Evolutionary conservation across 169 alveolate genomes (phyloP), one percentile per base, ranked within the genome.

Genomic region (Eimeria maxima): DNA sequence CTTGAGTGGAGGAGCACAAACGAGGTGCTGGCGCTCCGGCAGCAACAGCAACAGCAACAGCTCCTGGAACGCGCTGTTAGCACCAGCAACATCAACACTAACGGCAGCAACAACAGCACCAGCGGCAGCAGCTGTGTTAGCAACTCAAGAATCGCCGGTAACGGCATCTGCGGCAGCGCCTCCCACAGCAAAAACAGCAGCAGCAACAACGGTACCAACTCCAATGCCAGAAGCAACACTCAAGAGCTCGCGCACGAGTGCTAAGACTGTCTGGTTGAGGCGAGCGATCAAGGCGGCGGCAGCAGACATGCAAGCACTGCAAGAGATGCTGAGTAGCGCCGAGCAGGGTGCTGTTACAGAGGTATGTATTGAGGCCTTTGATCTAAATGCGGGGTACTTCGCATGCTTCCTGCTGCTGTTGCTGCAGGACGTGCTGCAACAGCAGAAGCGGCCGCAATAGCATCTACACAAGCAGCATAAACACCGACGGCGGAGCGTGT

Each of bases 191-290:
- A 33, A 29, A 78, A 47, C 67, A 45, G 67, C 57, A 47, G 90
- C 24, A n/a, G 67, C 57, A 45, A 67, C 65, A 47, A 33, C 29
- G 38, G 29, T 63, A 47, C n/a, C 57, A 47, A 33, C 60, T 42
- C 18, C 87, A 50, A 20, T 42, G 0, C 8, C 90, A 18, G 71
- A 69, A n/a, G 90, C 71, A 80, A 47, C 47, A 45, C 29, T 27
- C 42, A 29, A 47, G 22, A 13, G 47, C 24, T 69, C 78, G 4
- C 24, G 29, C 13, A 22, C 27, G 13, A n/a, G 14, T 10, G 78
- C 78, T 69, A 69, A 47, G 78, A 29, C 47, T 69, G 47, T n/a
- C n/a, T 80, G 90, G 90, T 7, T 80, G 71, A 42, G 44, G 24
- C 8, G n/a, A 24, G 67, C 71, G 20, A 45, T 50, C 71, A 50